Evolutionary conservation across 306 rosid genomes (phyloP).

Genomic region (Quercus dentata): DNA sequence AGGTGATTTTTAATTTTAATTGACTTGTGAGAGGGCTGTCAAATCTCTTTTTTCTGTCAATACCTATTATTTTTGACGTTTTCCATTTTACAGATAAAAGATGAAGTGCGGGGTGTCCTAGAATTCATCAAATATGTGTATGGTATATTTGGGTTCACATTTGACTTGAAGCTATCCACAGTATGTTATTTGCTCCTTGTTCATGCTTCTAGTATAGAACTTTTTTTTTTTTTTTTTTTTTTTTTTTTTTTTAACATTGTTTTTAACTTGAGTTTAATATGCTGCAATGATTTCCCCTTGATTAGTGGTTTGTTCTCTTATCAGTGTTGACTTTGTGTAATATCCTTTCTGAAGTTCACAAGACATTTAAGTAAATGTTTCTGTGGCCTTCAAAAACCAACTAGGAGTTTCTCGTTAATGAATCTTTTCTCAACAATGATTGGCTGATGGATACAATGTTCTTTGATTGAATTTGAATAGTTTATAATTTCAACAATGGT

Average conservation of each 20-base stretch:
- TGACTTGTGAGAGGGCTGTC: background rate
- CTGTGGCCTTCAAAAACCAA: background rate
- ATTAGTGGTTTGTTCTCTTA: background rate
- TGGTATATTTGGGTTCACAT: conserved; percentile 75
- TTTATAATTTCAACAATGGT: background rate
- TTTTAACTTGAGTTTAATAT: background rate
- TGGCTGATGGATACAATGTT: background rate
- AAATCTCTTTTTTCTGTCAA: background rate
- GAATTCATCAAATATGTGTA: conserved; percentile 70
- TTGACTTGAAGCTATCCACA: conserved; percentile 89
- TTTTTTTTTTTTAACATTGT: background rate
- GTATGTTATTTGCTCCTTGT: conserved; percentile 38
- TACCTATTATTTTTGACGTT: conserved; percentile 10
- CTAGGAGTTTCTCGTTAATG: background rate
- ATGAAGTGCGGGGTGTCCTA: conserved; percentile 72
- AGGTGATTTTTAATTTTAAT: conserved; percentile 46
- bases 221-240: background rate
- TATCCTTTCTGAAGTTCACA: background rate
- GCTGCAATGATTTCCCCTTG: background rate
- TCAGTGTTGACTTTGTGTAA: background rate
- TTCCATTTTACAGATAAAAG: conserved; percentile 65
- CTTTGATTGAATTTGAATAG: background rate
- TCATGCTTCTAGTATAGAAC: background rate
- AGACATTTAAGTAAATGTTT: background rate
- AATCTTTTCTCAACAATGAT: background rate